Base-by-base conservation (phyloP, 2,329 filamentous ascomycete species). In the Clonostachys rosea region DNA sequence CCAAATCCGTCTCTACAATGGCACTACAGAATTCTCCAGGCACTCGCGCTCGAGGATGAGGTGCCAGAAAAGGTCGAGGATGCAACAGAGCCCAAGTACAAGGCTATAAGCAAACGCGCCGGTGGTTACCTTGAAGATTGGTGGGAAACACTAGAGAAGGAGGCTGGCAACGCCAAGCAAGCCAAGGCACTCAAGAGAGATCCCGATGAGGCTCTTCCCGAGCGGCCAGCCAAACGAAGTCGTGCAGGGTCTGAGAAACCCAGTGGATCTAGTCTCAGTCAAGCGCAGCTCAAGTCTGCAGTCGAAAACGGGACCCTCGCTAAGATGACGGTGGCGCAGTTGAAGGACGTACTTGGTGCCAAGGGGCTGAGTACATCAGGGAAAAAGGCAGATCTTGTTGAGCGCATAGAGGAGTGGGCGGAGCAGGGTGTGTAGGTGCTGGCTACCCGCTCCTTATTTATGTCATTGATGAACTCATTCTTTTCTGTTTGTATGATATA, bases 11-110 rank as follows among this genome's bases (percentile, higher is more conserved):
- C 88, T 9, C 74, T 99, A 20, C 94, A 99, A 68, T 99, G 92
- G 91, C 94, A 97, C 69, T 99, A 97, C 73, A 86, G 83, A 51
- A 95, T 99, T 42, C 72, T 99, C 1, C 94, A 99, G 67, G 87
- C 89, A 7, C 77, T 96, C 48, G 94, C 94, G 0, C 75, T 99
- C 1, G 91, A 96, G 35, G 94, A 99, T 62, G 91, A 96, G 54
- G 70, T 95, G 2, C 91, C 91, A 0, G 85, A 87, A 17, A 79
- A 85, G 44, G 68, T 68, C 2, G 74, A 81, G 13, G 94, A 99
- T 60, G 84, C 87, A 53, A 97, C 94, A 0, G 63, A 89, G 13
- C 94, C 94, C 2, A 89, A 87, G 57, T 91, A 86, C 66, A 86
- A 81, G 55, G 89, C 95, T 54, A 97, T 99, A 47, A 82, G 91